A percentile compares a stretch with the other conserved stretches of the same genome.
Evolutionary conservation across 2,329 filamentous ascomycete genomes (phyloP).

Genomic region (Neofusicoccum sp.): DNA sequence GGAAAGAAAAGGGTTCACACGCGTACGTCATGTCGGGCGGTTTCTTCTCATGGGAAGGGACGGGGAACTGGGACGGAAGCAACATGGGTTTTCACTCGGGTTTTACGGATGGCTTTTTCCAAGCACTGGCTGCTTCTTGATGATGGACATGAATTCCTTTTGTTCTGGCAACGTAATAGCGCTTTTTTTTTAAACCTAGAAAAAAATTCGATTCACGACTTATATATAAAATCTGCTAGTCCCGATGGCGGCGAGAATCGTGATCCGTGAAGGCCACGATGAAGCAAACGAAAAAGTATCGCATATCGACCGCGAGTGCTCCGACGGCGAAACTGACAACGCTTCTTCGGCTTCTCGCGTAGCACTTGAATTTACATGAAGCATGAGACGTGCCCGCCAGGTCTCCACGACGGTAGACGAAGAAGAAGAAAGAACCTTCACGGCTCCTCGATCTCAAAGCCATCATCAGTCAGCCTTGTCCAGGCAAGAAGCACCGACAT

Average conservation of each 20-base stretch:
- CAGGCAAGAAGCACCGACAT: not conserved
- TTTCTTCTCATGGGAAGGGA: slow-evolving; percentile 6
- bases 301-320: no score
- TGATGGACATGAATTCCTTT: slow-evolving; percentile 16
- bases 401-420: not conserved
- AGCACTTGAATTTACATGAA: not conserved
- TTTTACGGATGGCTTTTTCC: slow-evolving; percentile 14
- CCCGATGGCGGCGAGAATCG: not conserved
- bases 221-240: not conserved
- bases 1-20: slow-evolving; percentile 2
- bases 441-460: not conserved
- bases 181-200: slow-evolving; percentile 1
- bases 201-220: slow-evolving; percentile 4
- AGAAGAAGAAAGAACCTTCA: not conserved
- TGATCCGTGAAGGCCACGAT: not conserved
- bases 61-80: slow-evolving; percentile 9
- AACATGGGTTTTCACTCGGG: slow-evolving; percentile 8
- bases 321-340: no score
- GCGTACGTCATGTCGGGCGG: not conserved
- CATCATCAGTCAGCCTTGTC: not conserved
- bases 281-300: not conserved
- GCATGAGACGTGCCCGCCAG: not conserved
- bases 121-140: slow-evolving; percentile 18
- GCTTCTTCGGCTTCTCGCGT: no score
- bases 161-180: slow-evolving; percentile 12